phyloP scores from a whole-genome alignment of 2,329 filamentous ascomycete species.

The Fusarium sp. region DNA sequence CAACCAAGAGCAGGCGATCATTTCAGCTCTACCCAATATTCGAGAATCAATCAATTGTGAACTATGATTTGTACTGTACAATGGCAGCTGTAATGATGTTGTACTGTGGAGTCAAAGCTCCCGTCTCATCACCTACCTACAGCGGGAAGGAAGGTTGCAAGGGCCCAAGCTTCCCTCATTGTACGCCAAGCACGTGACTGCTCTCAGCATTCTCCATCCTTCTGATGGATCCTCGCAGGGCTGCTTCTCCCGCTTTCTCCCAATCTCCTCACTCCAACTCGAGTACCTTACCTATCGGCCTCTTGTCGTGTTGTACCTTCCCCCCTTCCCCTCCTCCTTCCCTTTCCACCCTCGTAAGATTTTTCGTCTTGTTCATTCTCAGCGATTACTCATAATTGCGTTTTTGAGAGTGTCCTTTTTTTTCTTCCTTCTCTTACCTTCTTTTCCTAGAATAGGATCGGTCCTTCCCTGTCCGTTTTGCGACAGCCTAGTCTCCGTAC shows the following conservation, averaged over 20 bases:
- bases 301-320: conserved; percentile 43
- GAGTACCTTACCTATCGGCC: conserved; percentile 21
- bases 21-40: background rate
- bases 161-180: conserved; percentile 21
- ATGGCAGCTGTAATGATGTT: background rate
- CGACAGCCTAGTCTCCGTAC: conserved; percentile 29
- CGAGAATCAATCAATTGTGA: background rate
- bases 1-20: background rate
- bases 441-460: conserved; percentile 37
- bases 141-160: background rate
- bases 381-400: conserved; percentile 32
- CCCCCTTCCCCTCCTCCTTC: conserved; percentile 31
- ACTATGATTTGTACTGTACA: background rate
- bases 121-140: background rate
- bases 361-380: conserved; percentile 38
- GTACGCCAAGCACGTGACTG: conserved; percentile 27
- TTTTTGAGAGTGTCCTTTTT: conserved; percentile 25
- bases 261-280: conserved; percentile 38
- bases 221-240: conserved; percentile 28
- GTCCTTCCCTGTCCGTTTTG: conserved; percentile 27
- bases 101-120: background rate
- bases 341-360: conserved; percentile 36
- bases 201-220: conserved; percentile 9
- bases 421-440: conserved; percentile 15
- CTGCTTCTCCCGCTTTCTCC: conserved; percentile 44